These are phyloP conservation scores for Fusarium domesticum DNA, from an alignment of 2,329 filamentous ascomycete species.

Conservation along the genomic window DNA sequence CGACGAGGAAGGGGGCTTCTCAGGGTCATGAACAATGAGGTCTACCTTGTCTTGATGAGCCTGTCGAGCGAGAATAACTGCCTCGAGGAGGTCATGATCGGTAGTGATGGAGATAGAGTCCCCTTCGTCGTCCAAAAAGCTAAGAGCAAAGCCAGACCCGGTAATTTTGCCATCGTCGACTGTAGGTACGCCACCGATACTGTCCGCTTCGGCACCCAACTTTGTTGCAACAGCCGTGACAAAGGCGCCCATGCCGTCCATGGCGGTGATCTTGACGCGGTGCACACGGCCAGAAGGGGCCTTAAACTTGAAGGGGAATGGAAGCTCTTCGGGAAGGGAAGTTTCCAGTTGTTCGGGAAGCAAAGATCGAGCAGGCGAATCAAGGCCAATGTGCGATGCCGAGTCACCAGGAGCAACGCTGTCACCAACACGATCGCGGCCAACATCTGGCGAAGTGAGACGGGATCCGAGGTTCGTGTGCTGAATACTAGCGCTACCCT, in stretches of 20 bases:
- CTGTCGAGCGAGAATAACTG: slow-evolving; percentile 77
- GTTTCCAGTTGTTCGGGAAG: slow-evolving; percentile 48
- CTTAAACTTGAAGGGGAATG: slow-evolving; percentile 99
- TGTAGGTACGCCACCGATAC: slow-evolving; percentile 74
- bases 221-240: slow-evolving; percentile 76
- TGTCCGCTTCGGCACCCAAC: slow-evolving; percentile 77
- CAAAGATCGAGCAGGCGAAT: slow-evolving; percentile 69
- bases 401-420: slow-evolving; percentile 92
- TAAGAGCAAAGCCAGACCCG: slow-evolving; percentile 80
- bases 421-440: slow-evolving; percentile 69
- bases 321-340: slow-evolving; percentile 63
- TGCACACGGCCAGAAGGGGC: slow-evolving; percentile 93
- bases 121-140: slow-evolving; percentile 95
- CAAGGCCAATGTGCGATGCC: slow-evolving; percentile 83
- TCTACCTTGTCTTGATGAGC: slow-evolving; percentile 88
- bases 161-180: slow-evolving; percentile 78
- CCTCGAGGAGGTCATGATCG: slow-evolving; percentile 87
- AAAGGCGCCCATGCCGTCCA: slow-evolving; percentile 76
- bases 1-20: slow-evolving; percentile 72
- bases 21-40: slow-evolving; percentile 90
- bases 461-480: slow-evolving; percentile 64
- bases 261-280: slow-evolving; percentile 78
- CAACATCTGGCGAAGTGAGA: slow-evolving; percentile 75
- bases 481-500: slow-evolving; percentile 70
- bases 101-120: slow-evolving; percentile 97